These are phyloP conservation scores for Sclerotinia glacialis DNA, from an alignment of 2,329 filamentous ascomycete species.

Conservation along the genomic window DNA sequence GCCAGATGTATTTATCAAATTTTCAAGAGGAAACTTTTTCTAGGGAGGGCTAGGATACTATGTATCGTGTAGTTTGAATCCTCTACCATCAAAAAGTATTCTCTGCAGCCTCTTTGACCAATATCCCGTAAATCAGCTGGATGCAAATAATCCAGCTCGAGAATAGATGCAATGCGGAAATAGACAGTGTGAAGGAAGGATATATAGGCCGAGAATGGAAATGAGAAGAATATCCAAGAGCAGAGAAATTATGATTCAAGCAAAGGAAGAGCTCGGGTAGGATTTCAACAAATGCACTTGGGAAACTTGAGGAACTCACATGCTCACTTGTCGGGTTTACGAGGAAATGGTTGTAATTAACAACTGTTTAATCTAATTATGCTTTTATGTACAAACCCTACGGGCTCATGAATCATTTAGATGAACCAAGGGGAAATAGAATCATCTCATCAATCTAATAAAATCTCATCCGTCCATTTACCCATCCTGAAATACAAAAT, in stretches of 20 bases:
- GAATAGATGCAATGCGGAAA: too few relatives aligned
- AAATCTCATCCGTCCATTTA: neutral
- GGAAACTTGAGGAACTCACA: too few relatives aligned
- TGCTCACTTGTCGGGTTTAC: neutral
- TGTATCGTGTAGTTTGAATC: neutral
- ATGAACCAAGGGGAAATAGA: neutral
- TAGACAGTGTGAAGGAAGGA: too few relatives aligned
- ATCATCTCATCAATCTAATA: neutral
- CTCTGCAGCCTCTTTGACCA: too few relatives aligned
- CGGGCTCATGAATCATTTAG: neutral
- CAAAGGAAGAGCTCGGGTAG: too few relatives aligned
- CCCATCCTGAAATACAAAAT: neutral
- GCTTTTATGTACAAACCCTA: neutral
- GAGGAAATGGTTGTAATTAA: neutral
- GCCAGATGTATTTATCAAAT: neutral
- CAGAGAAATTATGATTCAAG: too few relatives aligned
- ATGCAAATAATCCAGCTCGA: too few relatives aligned
- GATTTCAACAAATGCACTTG: too few relatives aligned
- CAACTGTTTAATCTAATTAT: neutral
- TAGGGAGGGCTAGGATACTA: rapidly evolving
- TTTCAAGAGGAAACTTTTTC: neutral
- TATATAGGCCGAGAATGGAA: too few relatives aligned
- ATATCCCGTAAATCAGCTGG: too few relatives aligned
- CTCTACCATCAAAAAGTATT: too few relatives aligned
- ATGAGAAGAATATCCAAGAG: too few relatives aligned